These are phyloP conservation scores for Fraxinus baroniana DNA, from an alignment of 305 asterid genomes.

Conservation along the genomic window DNA sequence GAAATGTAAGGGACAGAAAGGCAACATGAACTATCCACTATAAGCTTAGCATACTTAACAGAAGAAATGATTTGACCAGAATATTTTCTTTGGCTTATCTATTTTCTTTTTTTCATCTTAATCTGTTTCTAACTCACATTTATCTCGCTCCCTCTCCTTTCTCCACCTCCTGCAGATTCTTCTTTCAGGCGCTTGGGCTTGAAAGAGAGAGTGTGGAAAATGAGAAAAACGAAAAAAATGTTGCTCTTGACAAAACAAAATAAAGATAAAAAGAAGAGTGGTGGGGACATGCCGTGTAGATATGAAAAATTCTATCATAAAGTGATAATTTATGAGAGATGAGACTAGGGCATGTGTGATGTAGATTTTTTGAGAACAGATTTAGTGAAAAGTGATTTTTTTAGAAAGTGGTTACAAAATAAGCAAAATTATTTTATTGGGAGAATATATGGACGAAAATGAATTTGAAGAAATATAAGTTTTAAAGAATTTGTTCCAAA, in stretches of 20 bases:
- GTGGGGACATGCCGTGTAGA: neutral
- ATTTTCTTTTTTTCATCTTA: neutral
- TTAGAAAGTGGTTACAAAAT: too few relatives aligned
- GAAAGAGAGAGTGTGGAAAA: neutral
- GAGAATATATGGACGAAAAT: neutral
- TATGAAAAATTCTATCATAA: neutral
- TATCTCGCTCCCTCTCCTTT: neutral
- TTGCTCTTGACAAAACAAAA: neutral
- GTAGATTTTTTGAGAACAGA: neutral
- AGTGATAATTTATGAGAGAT: neutral
- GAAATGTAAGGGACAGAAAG: neutral
- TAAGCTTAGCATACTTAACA: neutral
- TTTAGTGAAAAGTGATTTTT: too few relatives aligned
- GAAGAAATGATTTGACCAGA: neutral
- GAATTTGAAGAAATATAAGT: neutral
- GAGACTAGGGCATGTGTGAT: neutral
- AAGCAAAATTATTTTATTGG: neutral
- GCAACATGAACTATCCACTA: neutral
- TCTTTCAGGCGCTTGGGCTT: neutral
- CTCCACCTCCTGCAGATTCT: neutral
- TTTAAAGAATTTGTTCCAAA: neutral
- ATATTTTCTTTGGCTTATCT: neutral
- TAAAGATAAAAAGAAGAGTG: neutral
- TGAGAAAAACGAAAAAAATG: neutral
- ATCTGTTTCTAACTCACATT: neutral